A percentile compares a stretch with the other conserved stretches of the same genome.
Evolutionary conservation across 164 flowering plant species (phyloP).

Genomic region (Piper betle): DNA sequence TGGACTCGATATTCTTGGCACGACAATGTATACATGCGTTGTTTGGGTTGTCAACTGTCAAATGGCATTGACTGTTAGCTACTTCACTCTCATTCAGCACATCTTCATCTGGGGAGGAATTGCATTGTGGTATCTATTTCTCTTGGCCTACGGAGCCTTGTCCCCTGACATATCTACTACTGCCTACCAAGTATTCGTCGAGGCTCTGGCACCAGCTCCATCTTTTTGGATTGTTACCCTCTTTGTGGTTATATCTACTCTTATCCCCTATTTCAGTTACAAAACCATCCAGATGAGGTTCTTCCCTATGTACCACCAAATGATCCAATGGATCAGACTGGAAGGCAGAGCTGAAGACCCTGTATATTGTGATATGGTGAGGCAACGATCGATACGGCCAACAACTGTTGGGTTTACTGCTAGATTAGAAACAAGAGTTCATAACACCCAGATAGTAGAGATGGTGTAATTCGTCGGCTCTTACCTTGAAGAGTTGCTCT

Average conservation of each 20-base stretch:
- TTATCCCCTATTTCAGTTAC: slow-evolving; percentile 43
- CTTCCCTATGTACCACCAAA: slow-evolving; percentile 57
- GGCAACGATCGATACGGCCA: no score
- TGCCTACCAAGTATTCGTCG: slow-evolving; percentile 55
- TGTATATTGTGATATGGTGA: no score
- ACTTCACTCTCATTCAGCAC: slow-evolving; percentile 90
- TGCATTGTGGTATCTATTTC: slow-evolving; percentile 54
- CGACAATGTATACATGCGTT: slow-evolving; percentile 57
- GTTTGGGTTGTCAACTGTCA: slow-evolving; percentile 84
- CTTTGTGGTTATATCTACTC: slow-evolving; percentile 37
- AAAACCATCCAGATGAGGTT: slow-evolving; percentile 44
- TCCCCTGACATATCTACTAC: slow-evolving; percentile 50
- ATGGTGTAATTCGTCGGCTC: no score
- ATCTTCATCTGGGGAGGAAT: slow-evolving; percentile 85
- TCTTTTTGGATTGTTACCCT: slow-evolving; percentile 45
- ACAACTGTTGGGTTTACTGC: no score
- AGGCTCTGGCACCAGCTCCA: slow-evolving; percentile 51
- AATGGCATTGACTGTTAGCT: slow-evolving; percentile 62
- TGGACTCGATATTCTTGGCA: slow-evolving; percentile 49
- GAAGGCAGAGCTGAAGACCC: slow-evolving; percentile 6
- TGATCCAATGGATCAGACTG: slow-evolving; percentile 24
- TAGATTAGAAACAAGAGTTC: no score
- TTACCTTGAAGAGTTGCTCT: no score
- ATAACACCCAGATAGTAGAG: no score
- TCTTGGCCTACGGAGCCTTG: slow-evolving; percentile 44